These are phyloP conservation scores for Boletellus ananiceps DNA, from an alignment of 768 basidiomycete genomes.

Conservation along the genomic window DNA sequence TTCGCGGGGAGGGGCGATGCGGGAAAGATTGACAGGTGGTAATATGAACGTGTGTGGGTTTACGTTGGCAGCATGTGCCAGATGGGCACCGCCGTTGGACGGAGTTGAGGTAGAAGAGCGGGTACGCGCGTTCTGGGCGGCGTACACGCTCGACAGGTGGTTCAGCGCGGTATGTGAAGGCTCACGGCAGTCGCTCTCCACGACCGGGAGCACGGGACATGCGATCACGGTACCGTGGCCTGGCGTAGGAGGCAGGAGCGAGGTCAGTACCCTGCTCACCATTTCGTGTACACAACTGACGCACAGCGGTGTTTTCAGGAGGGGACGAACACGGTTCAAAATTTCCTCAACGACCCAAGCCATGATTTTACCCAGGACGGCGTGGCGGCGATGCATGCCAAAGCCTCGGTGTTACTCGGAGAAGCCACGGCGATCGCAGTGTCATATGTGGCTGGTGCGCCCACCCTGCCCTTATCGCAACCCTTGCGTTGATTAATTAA, in stretches of 20 bases:
- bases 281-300: not conserved
- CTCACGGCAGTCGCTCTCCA: constrained; percentile 15
- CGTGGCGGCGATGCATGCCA: constrained; percentile 19
- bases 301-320: not conserved
- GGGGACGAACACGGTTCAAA: constrained; percentile 9
- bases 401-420: constrained; percentile 33
- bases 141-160: constrained; percentile 33
- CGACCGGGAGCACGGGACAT: constrained; percentile 24
- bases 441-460: constrained; percentile 29
- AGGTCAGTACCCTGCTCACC: constrained; percentile 13
- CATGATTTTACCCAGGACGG: constrained; percentile 10
- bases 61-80: constrained; percentile 6
- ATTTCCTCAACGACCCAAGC: constrained; percentile 16
- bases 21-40: not conserved
- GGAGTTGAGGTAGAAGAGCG: constrained; percentile 35
- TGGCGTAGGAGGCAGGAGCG: constrained; percentile 4
- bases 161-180: constrained; percentile 28
- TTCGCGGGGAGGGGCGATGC: not conserved
- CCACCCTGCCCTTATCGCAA: not conserved
- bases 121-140: constrained; percentile 37
- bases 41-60: not conserved
- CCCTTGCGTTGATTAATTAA: too few species aligned
- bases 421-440: constrained; percentile 27
- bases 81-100: constrained; percentile 31
- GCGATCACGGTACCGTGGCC: constrained; percentile 43